phyloP scores from a whole-genome alignment of 441 rosid species.

The Euphorbia schlechtendalii region DNA sequence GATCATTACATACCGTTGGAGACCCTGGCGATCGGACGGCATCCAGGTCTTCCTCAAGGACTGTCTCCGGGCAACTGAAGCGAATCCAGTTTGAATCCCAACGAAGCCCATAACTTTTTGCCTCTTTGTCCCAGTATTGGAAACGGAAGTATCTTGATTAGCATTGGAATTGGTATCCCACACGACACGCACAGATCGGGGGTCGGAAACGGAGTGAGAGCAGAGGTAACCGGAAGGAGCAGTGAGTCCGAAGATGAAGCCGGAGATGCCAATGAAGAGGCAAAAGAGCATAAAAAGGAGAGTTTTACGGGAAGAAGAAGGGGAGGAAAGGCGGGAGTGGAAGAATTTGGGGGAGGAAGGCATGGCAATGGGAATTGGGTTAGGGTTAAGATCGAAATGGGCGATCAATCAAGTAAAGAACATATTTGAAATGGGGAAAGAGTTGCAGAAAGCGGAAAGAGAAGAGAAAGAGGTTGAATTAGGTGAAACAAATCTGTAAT shows the following conservation, averaged over 20 bases:
- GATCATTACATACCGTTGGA: conserved; percentile 54
- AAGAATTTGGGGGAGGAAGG: conserved; percentile 66
- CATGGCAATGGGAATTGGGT: conserved; percentile 27
- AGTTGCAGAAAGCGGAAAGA: neutral
- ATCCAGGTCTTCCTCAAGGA: conserved; percentile 85
- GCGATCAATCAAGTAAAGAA: neutral
- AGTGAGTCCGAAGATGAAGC: conserved; percentile 55
- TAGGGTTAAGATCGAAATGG: neutral
- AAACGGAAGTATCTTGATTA: neutral
- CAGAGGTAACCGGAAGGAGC: conserved; percentile 37
- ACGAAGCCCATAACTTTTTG: conserved; percentile 82
- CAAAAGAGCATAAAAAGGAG: conserved; percentile 35
- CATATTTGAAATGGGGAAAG: neutral
- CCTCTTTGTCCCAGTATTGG: conserved; percentile 28
- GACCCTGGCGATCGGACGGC: conserved; percentile 80
- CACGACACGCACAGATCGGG: conserved; percentile 47
- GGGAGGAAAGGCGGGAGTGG: conserved; percentile 36
- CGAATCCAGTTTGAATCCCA: conserved; percentile 86
- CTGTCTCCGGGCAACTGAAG: conserved; percentile 53
- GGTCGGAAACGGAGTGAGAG: conserved; percentile 21
- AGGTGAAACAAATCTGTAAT: neutral
- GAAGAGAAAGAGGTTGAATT: neutral
- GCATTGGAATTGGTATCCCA: conserved; percentile 43
- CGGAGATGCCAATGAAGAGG: conserved; percentile 54
- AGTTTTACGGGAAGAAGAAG: conserved; percentile 42